A percentile compares a stretch with the other conserved stretches of the same genome.
These are phyloP conservation scores for Alternaria angustiovoidea DNA, from an alignment of 2,329 filamentous ascomycete genomes.

Conservation along the genomic window DNA sequence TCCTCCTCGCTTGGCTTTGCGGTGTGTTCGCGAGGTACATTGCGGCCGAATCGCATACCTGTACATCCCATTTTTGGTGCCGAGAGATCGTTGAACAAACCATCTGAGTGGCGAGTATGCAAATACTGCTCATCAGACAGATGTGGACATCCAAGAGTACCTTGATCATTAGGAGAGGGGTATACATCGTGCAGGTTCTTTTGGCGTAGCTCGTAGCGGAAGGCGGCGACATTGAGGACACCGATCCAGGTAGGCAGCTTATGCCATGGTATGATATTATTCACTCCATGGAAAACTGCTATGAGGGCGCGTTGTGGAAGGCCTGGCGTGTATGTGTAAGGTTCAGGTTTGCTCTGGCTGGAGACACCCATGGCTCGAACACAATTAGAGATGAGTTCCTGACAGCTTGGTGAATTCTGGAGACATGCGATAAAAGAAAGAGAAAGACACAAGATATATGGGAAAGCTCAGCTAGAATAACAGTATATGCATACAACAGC, in stretches of 20 bases:
- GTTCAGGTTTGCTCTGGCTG: background rate
- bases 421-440: background rate
- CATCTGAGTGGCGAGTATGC: constrained; percentile 54
- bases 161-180: constrained; percentile 49
- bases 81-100: constrained; percentile 54
- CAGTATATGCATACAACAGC: background rate
- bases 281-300: constrained; percentile 49
- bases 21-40: constrained; percentile 51
- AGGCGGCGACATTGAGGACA: constrained; percentile 53
- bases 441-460: background rate
- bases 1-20: constrained; percentile 53
- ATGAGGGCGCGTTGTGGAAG: constrained; percentile 34
- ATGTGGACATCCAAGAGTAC: constrained; percentile 40
- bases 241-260: constrained; percentile 54
- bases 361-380: background rate
- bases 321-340: constrained; percentile 20
- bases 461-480: background rate
- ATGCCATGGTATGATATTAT: constrained; percentile 54
- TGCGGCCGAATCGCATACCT: constrained; percentile 57
- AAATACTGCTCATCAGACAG: constrained; percentile 46
- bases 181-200: constrained; percentile 58
- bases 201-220: constrained; percentile 54
- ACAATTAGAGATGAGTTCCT: background rate
- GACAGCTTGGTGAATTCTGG: background rate
- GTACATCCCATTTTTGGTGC: constrained; percentile 56